Percentiles rank a stretch among this genome's conserved stretches.
Conservation (phyloP, 306 rosid genomes). For the Prunus mume region DNA sequence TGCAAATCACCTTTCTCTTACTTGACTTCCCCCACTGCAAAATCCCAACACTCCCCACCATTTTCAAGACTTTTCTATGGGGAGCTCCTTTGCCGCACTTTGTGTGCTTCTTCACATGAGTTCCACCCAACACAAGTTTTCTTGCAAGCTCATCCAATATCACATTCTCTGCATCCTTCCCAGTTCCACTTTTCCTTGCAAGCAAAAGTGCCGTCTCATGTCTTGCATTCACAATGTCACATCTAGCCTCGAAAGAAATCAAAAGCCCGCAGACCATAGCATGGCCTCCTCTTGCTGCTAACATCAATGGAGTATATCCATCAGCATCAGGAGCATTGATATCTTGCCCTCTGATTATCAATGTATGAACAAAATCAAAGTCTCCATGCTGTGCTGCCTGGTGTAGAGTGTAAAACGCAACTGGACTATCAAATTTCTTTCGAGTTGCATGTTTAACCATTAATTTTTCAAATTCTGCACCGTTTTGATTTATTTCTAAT, state of each 20-base stretch:
- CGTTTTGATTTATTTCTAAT: constrained; percentile 28
- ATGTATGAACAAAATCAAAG: constrained; percentile 18
- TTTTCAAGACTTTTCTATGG: constrained; percentile 35
- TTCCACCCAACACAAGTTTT: constrained; percentile 38
- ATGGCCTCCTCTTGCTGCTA: constrained; percentile 54
- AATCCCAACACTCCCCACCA: constrained; percentile 44
- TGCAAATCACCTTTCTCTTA: constrained; percentile 55
- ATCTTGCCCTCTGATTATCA: constrained; percentile 35
- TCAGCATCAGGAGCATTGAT: constrained; percentile 39
- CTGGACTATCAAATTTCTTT: constrained; percentile 5
- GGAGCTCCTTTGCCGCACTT: constrained; percentile 63
- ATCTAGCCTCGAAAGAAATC: constrained; percentile 49
- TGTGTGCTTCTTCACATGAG: constrained; percentile 52
- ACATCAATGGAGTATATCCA: constrained; percentile 58
- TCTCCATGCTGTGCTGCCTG: constrained; percentile 41
- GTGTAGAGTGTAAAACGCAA: constrained; percentile 40
- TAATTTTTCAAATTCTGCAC: constrained; percentile 36
- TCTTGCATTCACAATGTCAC: constrained; percentile 39
- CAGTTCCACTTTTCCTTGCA: constrained; percentile 32
- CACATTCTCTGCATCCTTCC: constrained; percentile 46
- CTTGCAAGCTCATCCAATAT: constrained; percentile 50
- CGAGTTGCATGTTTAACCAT: constrained; percentile 36
- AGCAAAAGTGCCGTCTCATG: constrained; percentile 50
- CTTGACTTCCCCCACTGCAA: constrained; percentile 61
- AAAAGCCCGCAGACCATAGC: constrained; percentile 42